phyloP scores from a whole-genome alignment of 129 eudicot species.

The Flaveria trinervia region DNA sequence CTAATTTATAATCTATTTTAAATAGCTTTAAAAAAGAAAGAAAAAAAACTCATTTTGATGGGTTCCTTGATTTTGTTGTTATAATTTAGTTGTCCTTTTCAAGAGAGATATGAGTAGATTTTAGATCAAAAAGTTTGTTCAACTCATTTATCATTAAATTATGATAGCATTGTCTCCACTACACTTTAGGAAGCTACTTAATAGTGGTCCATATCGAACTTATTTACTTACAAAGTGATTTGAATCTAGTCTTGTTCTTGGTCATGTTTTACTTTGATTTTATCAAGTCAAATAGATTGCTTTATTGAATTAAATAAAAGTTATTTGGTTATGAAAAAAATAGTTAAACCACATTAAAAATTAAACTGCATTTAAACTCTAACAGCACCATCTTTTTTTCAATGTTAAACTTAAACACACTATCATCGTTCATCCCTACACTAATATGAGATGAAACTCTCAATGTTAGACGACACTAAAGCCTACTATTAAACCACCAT shows the following conservation, averaged over 20 bases:
- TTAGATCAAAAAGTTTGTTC: conserved; percentile 38
- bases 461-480: no score
- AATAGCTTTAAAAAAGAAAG: neutral
- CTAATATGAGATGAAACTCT: no score
- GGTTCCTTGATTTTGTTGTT: conserved; percentile 41
- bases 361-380: no score
- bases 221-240: conserved; percentile 21
- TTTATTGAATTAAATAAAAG: neutral
- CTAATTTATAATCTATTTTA: no score
- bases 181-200: conserved; percentile 29
- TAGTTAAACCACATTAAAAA: no score
- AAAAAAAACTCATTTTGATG: conserved; percentile 29
- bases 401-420: no score
- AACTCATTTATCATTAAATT: conserved; percentile 35
- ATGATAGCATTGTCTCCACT: conserved; percentile 44
- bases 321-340: neutral
- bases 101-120: conserved; percentile 39
- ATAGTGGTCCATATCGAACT: conserved; percentile 28
- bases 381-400: no score
- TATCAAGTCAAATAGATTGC: neutral
- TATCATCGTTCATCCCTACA: no score
- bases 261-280: conserved; percentile 14
- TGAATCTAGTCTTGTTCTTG: conserved; percentile 13
- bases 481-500: no score
- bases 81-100: conserved; percentile 38